Percentiles rank a stretch among this genome's conserved stretches.
phyloP scores from a whole-genome alignment of 2,329 filamentous ascomycete genomes.

The Xylariales sp. region DNA sequence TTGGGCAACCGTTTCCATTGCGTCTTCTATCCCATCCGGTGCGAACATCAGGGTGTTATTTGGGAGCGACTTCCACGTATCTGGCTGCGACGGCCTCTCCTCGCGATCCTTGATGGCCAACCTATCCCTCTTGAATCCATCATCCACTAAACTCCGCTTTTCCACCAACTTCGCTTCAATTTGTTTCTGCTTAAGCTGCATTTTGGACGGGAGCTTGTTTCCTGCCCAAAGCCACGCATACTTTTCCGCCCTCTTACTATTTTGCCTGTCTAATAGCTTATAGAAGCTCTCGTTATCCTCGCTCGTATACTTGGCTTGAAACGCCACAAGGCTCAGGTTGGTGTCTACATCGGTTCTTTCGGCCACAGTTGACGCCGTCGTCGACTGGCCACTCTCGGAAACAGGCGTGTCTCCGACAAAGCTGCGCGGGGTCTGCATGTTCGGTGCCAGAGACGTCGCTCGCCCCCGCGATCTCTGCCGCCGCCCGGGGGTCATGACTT shows the following conservation, averaged over 20 bases:
- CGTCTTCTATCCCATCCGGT: constrained; percentile 61
- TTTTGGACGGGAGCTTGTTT: constrained; percentile 82
- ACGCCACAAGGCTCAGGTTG: constrained; percentile 76
- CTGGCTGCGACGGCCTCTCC: constrained; percentile 69
- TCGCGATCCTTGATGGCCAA: constrained; percentile 63
- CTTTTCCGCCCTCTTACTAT: constrained; percentile 76
- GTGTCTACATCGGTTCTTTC: constrained; percentile 57
- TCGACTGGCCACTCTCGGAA: constrained; percentile 43
- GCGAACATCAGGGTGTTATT: constrained; percentile 86
- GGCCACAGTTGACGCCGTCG: constrained; percentile 28
- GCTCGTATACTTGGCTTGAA: constrained; percentile 91
- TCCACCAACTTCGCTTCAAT: constrained; percentile 49
- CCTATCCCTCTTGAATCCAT: constrained; percentile 53
- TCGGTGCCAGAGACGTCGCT: constrained; percentile 24
- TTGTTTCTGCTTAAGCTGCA: constrained; percentile 65
- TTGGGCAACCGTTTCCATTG: constrained; percentile 59
- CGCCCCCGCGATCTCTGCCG: constrained; percentile 25
- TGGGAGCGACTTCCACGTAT: constrained; percentile 70
- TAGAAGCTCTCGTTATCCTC: constrained; percentile 99
- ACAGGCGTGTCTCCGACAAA: constrained; percentile 72
- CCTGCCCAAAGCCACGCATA: constrained; percentile 85
- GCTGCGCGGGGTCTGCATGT: constrained; percentile 55
- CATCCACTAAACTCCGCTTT: constrained; percentile 45
- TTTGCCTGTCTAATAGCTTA: constrained; percentile 84
- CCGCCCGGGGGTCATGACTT: constrained; percentile 78